phyloP scores from a whole-genome alignment of 2,329 filamentous ascomycete genomes.

The Xylariaceae sp. region DNA sequence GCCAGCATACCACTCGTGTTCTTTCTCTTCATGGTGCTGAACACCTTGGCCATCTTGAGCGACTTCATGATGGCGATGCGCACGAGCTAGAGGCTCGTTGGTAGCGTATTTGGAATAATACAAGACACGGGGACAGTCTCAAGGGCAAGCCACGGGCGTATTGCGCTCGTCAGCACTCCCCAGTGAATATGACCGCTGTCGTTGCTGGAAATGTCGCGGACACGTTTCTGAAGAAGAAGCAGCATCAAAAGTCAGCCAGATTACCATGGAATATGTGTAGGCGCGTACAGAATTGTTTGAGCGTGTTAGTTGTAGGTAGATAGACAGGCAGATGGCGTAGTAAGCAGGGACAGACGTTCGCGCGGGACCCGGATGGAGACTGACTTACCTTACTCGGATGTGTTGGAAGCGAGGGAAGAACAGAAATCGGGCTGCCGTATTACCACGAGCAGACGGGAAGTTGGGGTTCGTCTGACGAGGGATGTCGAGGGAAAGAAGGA shows the following conservation, averaged over 20 bases:
- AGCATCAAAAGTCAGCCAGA: neutral
- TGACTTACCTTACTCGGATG: neutral
- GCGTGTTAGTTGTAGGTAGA: neutral
- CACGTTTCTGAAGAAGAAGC: conserved; percentile 2
- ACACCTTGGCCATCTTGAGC: conserved; percentile 51
- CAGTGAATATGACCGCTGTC: neutral
- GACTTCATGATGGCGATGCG: conserved; percentile 37
- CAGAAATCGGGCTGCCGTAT: neutral
- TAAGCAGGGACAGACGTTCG: too few species aligned
- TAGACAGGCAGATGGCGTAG: neutral
- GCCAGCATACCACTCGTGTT: conserved; percentile 31
- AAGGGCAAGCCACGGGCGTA: neutral
- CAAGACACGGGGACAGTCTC: conserved; percentile 1
- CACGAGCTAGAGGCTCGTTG: neutral
- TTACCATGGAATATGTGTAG: neutral
- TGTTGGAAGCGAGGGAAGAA: neutral
- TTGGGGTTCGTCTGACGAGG: conserved; percentile 1
- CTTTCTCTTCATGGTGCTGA: conserved; percentile 49
- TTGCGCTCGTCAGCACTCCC: neutral
- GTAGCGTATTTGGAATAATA: neutral
- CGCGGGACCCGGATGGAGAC: too few species aligned
- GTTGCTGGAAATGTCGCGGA: conserved; percentile 4
- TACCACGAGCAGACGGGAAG: neutral
- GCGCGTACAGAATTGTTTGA: neutral
- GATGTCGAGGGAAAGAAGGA: conserved; percentile 4